Evolutionary conservation across 768 basidiomycete genomes (phyloP).

Genomic region (Rhodotorula sphaerocarpa): DNA sequence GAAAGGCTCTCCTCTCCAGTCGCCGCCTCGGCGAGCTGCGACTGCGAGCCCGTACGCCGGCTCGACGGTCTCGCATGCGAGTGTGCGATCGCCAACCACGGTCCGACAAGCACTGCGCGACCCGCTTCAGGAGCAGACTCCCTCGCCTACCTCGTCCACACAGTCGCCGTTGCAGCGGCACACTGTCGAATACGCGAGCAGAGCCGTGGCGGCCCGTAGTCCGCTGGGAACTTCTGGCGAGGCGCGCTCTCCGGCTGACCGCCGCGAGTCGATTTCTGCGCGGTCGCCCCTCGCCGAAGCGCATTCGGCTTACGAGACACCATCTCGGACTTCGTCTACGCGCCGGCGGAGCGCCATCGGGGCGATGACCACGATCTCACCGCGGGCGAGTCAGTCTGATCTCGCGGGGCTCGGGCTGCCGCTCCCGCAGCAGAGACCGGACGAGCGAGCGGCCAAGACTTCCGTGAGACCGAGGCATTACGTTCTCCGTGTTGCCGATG

Average conservation of each 20-base stretch:
- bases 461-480: too few species aligned
- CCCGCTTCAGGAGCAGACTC: conserved; percentile 6
- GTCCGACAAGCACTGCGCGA: conserved; percentile 12
- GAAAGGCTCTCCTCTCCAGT: neutral
- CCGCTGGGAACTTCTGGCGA: neutral
- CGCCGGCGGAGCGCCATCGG: neutral
- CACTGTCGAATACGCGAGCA: neutral
- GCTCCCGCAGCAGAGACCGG: neutral
- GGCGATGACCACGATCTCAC: neutral
- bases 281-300: conserved; percentile 1
- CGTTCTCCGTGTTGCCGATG: too few species aligned
- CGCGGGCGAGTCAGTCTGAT: neutral
- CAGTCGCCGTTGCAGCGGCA: neutral
- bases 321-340: neutral
- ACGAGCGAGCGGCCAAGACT: conserved; percentile 3
- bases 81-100: neutral
- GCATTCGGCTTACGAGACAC: neutral
- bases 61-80: conserved; percentile 21
- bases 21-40: conserved; percentile 15
- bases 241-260: neutral
- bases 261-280: neutral
- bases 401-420: neutral
- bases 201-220: neutral
- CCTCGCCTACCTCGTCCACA: neutral
- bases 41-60: conserved; percentile 11